These are phyloP conservation scores for Bipolaris sorokiniana DNA, from an alignment of 2,329 filamentous ascomycete genomes.

Conservation along the genomic window DNA sequence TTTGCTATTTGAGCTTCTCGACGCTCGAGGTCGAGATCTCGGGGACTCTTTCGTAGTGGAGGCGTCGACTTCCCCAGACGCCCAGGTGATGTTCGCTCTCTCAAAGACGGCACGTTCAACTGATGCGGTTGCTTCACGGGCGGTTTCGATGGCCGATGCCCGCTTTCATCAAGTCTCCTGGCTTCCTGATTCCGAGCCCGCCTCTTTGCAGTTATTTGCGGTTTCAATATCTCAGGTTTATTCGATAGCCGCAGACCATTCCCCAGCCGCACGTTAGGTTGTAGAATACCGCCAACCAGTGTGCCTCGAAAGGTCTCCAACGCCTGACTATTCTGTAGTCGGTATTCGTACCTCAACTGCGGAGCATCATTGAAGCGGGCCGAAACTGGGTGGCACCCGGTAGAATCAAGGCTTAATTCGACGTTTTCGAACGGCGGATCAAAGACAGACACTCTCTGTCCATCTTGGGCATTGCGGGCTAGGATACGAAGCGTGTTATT, in stretches of 20 bases:
- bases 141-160: not conserved
- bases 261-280: constrained; percentile 29
- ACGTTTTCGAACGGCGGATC: constrained; percentile 17
- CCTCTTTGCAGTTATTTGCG: constrained; percentile 1
- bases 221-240: constrained; percentile 6
- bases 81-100: not conserved
- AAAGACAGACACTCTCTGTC: constrained; percentile 11
- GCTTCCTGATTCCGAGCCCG: not conserved
- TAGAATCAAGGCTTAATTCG: constrained; percentile 7
- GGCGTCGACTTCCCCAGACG: not conserved
- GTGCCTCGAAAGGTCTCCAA: constrained; percentile 27
- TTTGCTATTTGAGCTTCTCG: constrained; percentile 15
- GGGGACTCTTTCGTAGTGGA: not conserved
- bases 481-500: constrained; percentile 7
- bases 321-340: constrained; percentile 5
- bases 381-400: constrained; percentile 3
- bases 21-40: constrained; percentile 4
- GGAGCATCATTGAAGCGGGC: constrained; percentile 8
- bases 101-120: not conserved
- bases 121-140: not conserved
- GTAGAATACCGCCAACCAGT: constrained; percentile 26
- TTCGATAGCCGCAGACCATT: constrained; percentile 19
- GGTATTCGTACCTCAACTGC: not conserved
- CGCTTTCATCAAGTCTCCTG: not conserved
- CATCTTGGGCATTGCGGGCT: constrained; percentile 18